These are phyloP conservation scores for Pichia sp. DNA, from an alignment of 1,139 yeast species.

Conservation along the genomic window DNA sequence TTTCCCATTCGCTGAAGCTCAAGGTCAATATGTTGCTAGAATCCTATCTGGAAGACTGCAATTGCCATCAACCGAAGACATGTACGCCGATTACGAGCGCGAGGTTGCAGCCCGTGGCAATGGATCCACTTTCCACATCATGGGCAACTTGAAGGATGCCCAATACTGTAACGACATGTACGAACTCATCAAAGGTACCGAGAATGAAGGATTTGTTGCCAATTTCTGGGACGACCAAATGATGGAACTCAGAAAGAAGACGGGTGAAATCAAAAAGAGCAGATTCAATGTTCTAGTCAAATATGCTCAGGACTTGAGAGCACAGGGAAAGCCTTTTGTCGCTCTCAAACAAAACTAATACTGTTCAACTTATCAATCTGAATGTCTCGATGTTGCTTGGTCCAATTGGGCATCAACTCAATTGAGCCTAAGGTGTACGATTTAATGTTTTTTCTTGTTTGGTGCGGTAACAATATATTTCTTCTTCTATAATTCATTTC, in stretches of 20 bases:
- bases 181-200: slow-evolving; percentile 25
- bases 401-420: neutral
- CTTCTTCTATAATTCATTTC: neutral
- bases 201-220: slow-evolving; percentile 30
- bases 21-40: slow-evolving; percentile 42
- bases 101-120: slow-evolving; percentile 27
- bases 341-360: slow-evolving; percentile 15
- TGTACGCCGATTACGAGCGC: slow-evolving; percentile 28
- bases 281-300: slow-evolving; percentile 28
- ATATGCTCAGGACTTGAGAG: slow-evolving; percentile 26
- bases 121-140: slow-evolving; percentile 30
- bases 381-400: neutral
- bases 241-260: slow-evolving; percentile 23
- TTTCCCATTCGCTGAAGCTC: slow-evolving; percentile 46
- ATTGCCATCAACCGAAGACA: slow-evolving; percentile 37
- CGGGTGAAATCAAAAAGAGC: slow-evolving; percentile 25
- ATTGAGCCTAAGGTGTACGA: neutral
- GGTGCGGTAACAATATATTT: neutral
- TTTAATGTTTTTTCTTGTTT: neutral
- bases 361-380: neutral
- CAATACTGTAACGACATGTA: slow-evolving; percentile 31
- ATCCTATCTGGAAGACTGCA: slow-evolving; percentile 38
- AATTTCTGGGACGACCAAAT: slow-evolving; percentile 29
- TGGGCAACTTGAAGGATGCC: slow-evolving; percentile 29
- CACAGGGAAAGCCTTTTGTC: slow-evolving; percentile 25